A percentile compares a stretch with the other conserved stretches of the same genome.
phyloP scores from a whole-genome alignment of 495 filamentous ascomycete genomes.

The Usnea hakonensis region DNA sequence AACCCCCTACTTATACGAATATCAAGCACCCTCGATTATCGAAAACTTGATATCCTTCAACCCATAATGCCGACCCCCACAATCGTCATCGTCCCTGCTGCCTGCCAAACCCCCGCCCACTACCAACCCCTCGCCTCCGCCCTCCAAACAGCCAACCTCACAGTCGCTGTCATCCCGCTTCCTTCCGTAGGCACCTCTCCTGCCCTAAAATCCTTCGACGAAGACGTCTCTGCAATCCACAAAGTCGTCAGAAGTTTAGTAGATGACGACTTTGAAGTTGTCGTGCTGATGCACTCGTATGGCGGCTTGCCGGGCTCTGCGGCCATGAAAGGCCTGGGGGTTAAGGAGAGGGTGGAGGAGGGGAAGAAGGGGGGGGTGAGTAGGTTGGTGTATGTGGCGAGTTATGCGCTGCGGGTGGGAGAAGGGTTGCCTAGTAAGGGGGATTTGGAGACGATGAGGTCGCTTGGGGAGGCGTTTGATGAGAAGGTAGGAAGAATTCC shows the following conservation, averaged over 20 bases:
- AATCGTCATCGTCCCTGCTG: constrained; percentile 3
- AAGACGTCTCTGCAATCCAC: not conserved
- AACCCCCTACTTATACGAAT: too few relatives aligned
- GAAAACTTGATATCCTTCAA: too few relatives aligned
- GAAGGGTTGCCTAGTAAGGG: not conserved
- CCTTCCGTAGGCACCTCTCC: not conserved
- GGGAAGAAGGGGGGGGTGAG: not conserved
- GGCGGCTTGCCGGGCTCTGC: not conserved
- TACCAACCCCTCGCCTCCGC: not conserved
- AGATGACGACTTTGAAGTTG: not conserved
- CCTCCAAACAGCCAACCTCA: not conserved
- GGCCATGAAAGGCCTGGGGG: not conserved
- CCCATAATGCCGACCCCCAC: not conserved
- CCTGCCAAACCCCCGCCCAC: not conserved
- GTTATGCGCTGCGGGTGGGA: not conserved
- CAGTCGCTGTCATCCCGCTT: not conserved
- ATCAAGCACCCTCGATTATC: too few relatives aligned
- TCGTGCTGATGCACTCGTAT: constrained; percentile 3
- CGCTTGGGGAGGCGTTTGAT: not conserved
- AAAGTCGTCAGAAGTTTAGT: not conserved
- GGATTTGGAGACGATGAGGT: not conserved
- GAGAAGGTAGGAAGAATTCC: not conserved
- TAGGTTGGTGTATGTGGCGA: not conserved
- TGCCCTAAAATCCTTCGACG: not conserved
- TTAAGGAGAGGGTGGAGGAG: not conserved